Evolutionary conservation across 371 early-diverging fungal species (phyloP), one percentile per base, ranked within the genome.

Genomic region (Rhizopus stolonifer): DNA sequence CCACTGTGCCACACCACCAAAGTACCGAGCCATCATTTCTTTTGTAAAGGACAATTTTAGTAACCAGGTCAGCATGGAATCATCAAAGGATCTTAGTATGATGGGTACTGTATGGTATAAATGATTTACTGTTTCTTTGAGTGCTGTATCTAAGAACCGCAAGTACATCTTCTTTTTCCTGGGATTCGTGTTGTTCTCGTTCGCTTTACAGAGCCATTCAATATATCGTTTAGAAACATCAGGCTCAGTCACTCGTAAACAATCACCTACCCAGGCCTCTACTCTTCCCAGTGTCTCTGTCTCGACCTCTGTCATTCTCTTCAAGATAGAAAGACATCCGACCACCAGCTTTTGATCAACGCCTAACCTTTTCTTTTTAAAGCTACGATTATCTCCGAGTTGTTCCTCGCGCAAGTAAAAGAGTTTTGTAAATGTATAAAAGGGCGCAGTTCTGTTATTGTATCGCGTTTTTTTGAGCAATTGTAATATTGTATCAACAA

Each of bases 391-490:
- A n/a, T 2, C 24, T 32, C 55, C 51, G 15, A 55, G 40, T 11
- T 56, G 46, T 36, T 68, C 60, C n/a, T 65, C 57, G 2, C 46
- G 45, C 31, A 54, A 18, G 33, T 50, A 54, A 18, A 67, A 69
- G 1, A 64, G 46, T n/a, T 70, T 63, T n/a, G 54, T 49, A 43
- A 66, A 68, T 2, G 71, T 70, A 26, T 74, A 70, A 32, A 54
- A 74, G 0, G 74, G 74, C 11, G 71, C 47, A 4, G 46, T 46
- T 14, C 66, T 65, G 3, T 43, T 50, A 25, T 70, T 64, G 39
- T 74, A 74, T 0, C 50, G 26, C n/a, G 50, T 25, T 4, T 39
- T 49, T 9, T 55, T 40, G n/a, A 54, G 36, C 5, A 64, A 42
- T 9, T 34, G 14, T 1, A 43, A 13, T 8, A 73, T 17, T 1